Evolutionary conservation across 306 rosid genomes (phyloP), one percentile per base, ranked within the genome.

Genomic region (Vigna trinervia): DNA sequence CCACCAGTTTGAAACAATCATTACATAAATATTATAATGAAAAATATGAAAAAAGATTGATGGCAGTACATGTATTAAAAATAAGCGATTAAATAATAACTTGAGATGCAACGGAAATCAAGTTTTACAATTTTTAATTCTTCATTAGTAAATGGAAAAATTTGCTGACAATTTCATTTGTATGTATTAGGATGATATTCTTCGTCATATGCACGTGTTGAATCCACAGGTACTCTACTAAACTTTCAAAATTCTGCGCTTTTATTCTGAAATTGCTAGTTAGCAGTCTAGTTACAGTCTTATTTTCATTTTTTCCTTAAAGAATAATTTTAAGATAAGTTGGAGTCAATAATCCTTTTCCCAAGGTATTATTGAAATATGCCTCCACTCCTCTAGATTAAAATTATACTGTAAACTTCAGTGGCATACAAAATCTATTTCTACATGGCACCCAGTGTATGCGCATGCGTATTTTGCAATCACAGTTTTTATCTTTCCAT

Each of bases 211-310:
- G 97, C 92, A 92, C 7, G 92, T 86, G 75, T 72, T 95, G 96
- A 95, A 84, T 70, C 97, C 97, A 53, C 97, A 95, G 98, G 97
- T 92, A 86, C 11, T 75, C 79, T 62, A 23, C 38, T 68, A 4
- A 68, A 15, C 4, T 72, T 62, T 52, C 15, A 11, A 26, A 54
- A 43, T 59, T 75, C 15, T 52, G 43, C 22, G 38, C 64, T 45
- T 76, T 0, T 64, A 45, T 73, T 74, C 14, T 84, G 77, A 73
- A 76, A 68, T 57, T 76, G 54, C 69, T 38, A 20, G 64, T 58
- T 6, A 23, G 34, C 26, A 11, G 15, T 56, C 22, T 11, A 57
- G 36, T 57, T 8, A 23, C 4, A 3, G 5, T 36, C 63, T 23
- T 26, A 26, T 26, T 26, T 26, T 26, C 28, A 26, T 26, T 43